These are phyloP conservation scores for Microascus cirrosus DNA, from an alignment of 2,329 filamentous ascomycete species.

Conservation along the genomic window DNA sequence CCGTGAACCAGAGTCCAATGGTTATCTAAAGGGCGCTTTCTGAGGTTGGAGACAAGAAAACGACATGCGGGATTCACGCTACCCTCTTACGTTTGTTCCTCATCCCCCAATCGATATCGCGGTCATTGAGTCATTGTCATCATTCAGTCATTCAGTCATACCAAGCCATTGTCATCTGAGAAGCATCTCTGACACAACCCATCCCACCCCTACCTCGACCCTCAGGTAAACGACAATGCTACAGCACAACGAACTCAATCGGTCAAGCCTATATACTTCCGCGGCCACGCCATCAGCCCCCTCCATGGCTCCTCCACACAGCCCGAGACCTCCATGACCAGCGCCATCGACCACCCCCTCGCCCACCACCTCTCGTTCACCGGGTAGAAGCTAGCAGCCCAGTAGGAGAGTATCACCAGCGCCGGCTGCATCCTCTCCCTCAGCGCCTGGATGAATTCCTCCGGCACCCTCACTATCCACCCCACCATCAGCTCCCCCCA, in stretches of 20 bases:
- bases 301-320: not conserved
- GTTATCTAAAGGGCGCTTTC: too few species aligned
- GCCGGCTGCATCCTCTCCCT: conserved; percentile 3
- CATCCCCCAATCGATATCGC: too few species aligned
- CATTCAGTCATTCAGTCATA: too few species aligned
- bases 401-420: conserved; percentile 6
- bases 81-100: too few species aligned
- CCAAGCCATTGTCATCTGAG: too few species aligned
- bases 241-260: too few species aligned
- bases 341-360: conserved; percentile 6
- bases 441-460: conserved; percentile 5
- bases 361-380: conserved; percentile 9
- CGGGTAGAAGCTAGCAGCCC: conserved; percentile 6
- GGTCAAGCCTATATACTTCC: not conserved
- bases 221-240: too few species aligned
- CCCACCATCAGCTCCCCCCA: conserved; percentile 6
- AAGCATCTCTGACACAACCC: too few species aligned
- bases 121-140: too few species aligned
- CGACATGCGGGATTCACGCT: too few species aligned
- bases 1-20: not conserved
- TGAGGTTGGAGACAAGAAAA: too few species aligned
- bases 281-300: not conserved
- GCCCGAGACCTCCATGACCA: conserved; percentile 5
- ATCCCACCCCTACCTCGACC: too few species aligned
- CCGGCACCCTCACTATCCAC: conserved; percentile 7